These are phyloP conservation scores for Saccharomyces hybrid DNA, from an alignment of 1,139 yeast genomes.

Conservation along the genomic window DNA sequence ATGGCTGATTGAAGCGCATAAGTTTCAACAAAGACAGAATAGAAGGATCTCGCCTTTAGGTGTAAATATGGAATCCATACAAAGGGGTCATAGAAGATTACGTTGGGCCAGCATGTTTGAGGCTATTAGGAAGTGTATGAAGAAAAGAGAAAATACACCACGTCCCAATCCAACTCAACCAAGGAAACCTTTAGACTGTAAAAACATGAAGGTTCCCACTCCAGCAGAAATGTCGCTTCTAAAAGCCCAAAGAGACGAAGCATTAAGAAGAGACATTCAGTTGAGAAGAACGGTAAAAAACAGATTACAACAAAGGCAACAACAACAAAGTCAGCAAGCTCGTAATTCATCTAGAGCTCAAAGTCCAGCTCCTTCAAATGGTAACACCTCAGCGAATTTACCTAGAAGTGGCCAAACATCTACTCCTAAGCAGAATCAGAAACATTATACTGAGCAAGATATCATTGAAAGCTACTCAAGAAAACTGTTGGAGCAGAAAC, in stretches of 20 bases:
- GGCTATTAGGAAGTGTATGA: constrained; percentile 83
- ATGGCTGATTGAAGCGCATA: constrained; percentile 88
- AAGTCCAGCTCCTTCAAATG: not conserved
- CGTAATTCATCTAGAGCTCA: constrained; percentile 14
- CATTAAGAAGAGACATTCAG: constrained; percentile 40
- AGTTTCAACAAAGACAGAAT: constrained; percentile 72
- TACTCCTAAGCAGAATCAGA: constrained; percentile 9
- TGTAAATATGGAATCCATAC: constrained; percentile 83
- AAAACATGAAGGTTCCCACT: constrained; percentile 48
- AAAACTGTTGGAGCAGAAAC: constrained; percentile 28
- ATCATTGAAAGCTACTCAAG: constrained; percentile 29
- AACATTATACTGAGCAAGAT: constrained; percentile 24
- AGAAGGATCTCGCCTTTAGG: constrained; percentile 87
- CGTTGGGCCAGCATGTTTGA: constrained; percentile 98
- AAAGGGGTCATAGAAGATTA: constrained; percentile 80
- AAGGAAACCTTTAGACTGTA: constrained; percentile 35
- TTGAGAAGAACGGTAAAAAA: constrained; percentile 30
- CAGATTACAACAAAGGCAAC: constrained; percentile 25
- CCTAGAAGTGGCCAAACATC: constrained; percentile 4
- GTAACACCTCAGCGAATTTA: not conserved
- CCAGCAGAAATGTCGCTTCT: constrained; percentile 77
- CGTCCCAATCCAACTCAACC: constrained; percentile 43
- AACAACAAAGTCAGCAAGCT: constrained; percentile 20
- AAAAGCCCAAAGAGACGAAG: constrained; percentile 79
- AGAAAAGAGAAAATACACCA: constrained; percentile 70